Conservation (phyloP, 129 eudicot genomes). For the Pulicaria dysenterica region DNA sequence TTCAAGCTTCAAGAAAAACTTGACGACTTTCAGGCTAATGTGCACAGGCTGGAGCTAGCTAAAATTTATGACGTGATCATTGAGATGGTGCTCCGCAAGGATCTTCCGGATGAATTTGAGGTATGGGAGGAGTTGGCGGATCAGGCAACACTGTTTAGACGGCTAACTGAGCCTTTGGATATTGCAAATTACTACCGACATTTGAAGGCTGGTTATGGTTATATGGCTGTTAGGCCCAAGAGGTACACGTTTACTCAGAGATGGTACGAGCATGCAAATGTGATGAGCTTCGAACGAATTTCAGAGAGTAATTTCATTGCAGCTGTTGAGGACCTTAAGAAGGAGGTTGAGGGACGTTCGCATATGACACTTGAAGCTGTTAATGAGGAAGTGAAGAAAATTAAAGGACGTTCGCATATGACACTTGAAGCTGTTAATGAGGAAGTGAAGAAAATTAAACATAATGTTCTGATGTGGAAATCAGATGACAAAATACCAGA, state of each 20-base stretch:
- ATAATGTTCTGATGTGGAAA: conserved; percentile 6
- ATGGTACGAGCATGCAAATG: conserved; percentile 54
- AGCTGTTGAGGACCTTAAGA: conserved; percentile 24
- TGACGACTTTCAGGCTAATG: conserved; percentile 52
- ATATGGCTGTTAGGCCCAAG: conserved; percentile 48
- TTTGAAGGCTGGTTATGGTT: conserved; percentile 18
- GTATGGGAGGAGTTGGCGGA: conserved; percentile 54
- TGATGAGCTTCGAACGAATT: conserved; percentile 3
- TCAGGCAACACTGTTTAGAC: conserved; percentile 55
- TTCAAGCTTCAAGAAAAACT: too few relatives aligned
- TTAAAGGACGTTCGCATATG: not conserved
- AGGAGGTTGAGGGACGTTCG: not conserved
- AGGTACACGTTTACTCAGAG: conserved; percentile 67
- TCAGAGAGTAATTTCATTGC: conserved; percentile 35
- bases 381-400: conserved; percentile 18
- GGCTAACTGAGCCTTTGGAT: conserved; percentile 77
- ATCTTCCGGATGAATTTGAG: conserved; percentile 88
- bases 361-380: conserved; percentile 12
- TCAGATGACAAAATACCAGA: conserved; percentile 12
- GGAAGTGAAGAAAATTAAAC: not conserved
- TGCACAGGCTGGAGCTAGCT: conserved; percentile 65
- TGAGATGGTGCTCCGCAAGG: conserved; percentile 68
- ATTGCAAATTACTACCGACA: conserved; percentile 81
- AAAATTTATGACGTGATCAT: conserved; percentile 72
- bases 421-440: conserved; percentile 19